Conservation (phyloP, 805 yeast genomes). For the Yamadazyma kitorensis region DNA sequence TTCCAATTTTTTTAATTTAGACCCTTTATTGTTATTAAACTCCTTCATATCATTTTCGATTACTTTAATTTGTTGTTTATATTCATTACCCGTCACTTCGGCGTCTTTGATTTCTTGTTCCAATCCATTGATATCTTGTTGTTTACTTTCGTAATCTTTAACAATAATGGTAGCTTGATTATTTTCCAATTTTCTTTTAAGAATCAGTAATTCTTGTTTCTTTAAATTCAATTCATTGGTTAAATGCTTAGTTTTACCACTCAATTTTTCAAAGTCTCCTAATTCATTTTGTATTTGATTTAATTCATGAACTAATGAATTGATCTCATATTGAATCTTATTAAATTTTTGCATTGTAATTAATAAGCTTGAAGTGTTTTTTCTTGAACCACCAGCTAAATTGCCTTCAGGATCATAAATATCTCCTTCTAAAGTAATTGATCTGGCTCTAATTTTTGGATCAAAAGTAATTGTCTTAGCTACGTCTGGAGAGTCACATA, state of each 20-base stretch:
- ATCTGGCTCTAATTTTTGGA: constrained; percentile 72
- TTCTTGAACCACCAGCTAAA: constrained; percentile 90
- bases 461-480: constrained; percentile 89
- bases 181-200: constrained; percentile 52
- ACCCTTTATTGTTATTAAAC: constrained; percentile 73
- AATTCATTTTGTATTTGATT: constrained; percentile 38
- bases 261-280: constrained; percentile 37
- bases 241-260: constrained; percentile 49
- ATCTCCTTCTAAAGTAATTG: constrained; percentile 92
- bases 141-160: constrained; percentile 45
- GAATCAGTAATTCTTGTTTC: constrained; percentile 55
- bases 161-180: constrained; percentile 58
- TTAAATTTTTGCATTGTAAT: constrained; percentile 67
- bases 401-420: constrained; percentile 96
- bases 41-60: constrained; percentile 81
- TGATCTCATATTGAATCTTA: constrained; percentile 35
- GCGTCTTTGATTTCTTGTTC: constrained; percentile 35
- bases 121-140: constrained; percentile 45
- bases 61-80: constrained; percentile 42
- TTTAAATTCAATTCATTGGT: constrained; percentile 59
- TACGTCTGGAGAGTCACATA: constrained; percentile 83
- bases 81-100: constrained; percentile 24
- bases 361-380: constrained; percentile 54
- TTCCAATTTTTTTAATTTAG: constrained; percentile 67
- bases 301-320: constrained; percentile 43